phyloP scores from a whole-genome alignment of 1,284 basidiomycete genomes.

The Melanopsichium pennsylvanicum region DNA sequence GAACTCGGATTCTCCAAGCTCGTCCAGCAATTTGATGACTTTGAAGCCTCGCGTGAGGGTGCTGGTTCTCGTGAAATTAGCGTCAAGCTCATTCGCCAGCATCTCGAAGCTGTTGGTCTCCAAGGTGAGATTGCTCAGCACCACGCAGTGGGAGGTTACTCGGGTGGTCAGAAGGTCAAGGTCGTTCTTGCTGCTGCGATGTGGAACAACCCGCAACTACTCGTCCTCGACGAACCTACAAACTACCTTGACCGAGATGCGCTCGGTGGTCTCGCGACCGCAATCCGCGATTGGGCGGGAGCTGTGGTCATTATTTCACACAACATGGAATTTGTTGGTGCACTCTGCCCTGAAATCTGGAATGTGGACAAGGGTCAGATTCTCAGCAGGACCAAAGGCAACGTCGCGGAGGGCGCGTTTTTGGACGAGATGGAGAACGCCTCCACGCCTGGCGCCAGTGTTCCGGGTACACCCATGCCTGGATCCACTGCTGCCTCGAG shows the following conservation, averaged over 20 bases:
- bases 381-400: slow-evolving; percentile 84
- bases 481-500: slow-evolving; percentile 67
- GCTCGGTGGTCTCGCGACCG: slow-evolving; percentile 89
- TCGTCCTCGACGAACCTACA: slow-evolving; percentile 75
- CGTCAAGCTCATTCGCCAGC: slow-evolving; percentile 64
- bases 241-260: slow-evolving; percentile 79
- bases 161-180: slow-evolving; percentile 88
- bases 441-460: slow-evolving; percentile 75
- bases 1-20: slow-evolving; percentile 90
- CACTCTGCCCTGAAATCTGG: slow-evolving; percentile 71
- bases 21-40: slow-evolving; percentile 93
- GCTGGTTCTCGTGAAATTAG: slow-evolving; percentile 74
- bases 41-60: slow-evolving; percentile 81
- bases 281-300: slow-evolving; percentile 94
- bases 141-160: slow-evolving; percentile 62
- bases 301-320: slow-evolving; percentile 98
- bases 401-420: slow-evolving; percentile 80
- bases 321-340: slow-evolving; percentile 70
- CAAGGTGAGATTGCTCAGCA: slow-evolving; percentile 72
- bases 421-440: slow-evolving; percentile 68
- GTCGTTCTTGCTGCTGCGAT: slow-evolving; percentile 69
- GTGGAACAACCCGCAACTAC: slow-evolving; percentile 65
- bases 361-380: slow-evolving; percentile 76
- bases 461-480: slow-evolving; percentile 70
- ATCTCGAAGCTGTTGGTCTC: slow-evolving; percentile 78